Evolutionary conservation across 768 basidiomycete species (phyloP).

Genomic region (Dacryopinax spathularia): DNA sequence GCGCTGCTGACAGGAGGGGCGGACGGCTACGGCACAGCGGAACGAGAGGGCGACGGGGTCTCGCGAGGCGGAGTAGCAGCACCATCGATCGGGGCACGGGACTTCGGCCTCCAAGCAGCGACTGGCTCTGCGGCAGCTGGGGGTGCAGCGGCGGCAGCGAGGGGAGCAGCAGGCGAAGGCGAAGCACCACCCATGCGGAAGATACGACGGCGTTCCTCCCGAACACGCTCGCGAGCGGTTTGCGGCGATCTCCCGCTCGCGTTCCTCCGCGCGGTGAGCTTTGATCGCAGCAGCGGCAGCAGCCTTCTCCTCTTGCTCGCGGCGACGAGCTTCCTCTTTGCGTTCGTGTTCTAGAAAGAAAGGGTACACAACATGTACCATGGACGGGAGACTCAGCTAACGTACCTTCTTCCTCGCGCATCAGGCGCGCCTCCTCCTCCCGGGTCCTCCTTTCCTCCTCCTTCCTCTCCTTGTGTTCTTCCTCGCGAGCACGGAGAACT

Average conservation of each 20-base stretch:
- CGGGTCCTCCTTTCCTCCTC: constrained; percentile 27
- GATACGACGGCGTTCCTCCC: background rate
- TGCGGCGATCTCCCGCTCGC: background rate
- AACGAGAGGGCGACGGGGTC: background rate
- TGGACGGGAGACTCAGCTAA: background rate
- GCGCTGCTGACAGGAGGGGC: background rate
- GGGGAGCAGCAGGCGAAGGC: background rate
- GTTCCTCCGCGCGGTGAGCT: background rate
- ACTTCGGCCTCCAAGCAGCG: background rate
- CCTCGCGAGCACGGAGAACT: constrained; percentile 45
- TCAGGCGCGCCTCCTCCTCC: constrained; percentile 24
- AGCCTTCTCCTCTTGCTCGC: constrained; percentile 7
- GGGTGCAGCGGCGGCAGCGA: background rate
- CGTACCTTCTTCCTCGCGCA: constrained; percentile 17
- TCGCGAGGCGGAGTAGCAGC: background rate
- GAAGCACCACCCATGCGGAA: background rate
- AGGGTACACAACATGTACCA: too few species aligned
- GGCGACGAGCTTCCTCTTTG: constrained; percentile 14
- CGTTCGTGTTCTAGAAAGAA: constrained; percentile 12
- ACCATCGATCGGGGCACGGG: background rate
- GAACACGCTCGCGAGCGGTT: constrained; percentile 1
- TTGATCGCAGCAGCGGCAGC: background rate
- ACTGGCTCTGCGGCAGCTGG: background rate
- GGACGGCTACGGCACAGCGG: background rate
- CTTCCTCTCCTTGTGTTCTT: constrained; percentile 34